phyloP scores from a whole-genome alignment of 257 asterid genomes.

The Ocimum tenuiflorum region DNA sequence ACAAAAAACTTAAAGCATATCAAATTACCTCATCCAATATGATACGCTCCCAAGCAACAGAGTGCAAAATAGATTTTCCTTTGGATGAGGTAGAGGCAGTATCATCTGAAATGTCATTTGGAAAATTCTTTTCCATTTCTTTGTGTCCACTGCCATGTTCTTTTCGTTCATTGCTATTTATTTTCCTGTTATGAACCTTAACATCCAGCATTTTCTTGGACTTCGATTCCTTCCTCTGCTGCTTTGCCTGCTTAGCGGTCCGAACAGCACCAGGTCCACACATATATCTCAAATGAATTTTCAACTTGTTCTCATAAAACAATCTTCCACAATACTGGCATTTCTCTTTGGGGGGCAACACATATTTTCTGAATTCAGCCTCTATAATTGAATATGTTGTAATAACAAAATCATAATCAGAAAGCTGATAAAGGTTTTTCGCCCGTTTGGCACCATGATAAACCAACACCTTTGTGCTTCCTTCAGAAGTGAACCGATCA shows the following conservation, averaged over 20 bases:
- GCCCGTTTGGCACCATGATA: constrained; percentile 87
- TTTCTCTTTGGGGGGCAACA: constrained; percentile 79
- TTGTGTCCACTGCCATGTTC: too few relatives aligned
- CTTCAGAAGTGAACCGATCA: constrained; percentile 70
- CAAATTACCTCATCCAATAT: constrained; percentile 75
- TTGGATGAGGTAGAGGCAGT: not conserved
- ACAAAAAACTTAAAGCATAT: not conserved
- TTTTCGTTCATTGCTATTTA: constrained; percentile 20
- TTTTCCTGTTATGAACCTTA: constrained; percentile 23
- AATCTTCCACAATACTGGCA: constrained; percentile 73
- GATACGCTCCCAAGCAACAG: constrained; percentile 73
- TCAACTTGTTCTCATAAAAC: constrained; percentile 44
- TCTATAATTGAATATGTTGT: constrained; percentile 86
- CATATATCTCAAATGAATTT: constrained; percentile 57
- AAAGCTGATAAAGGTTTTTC: constrained; percentile 43
- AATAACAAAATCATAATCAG: constrained; percentile 78
- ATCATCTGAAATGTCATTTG: too few relatives aligned
- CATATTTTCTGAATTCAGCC: constrained; percentile 70
- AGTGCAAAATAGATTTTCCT: constrained; percentile 64
- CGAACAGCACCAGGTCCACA: constrained; percentile 77
- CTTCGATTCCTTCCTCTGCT: constrained; percentile 50
- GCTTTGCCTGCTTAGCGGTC: constrained; percentile 78
- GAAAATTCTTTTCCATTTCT: too few relatives aligned
- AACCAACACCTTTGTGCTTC: constrained; percentile 68
- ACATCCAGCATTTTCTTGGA: constrained; percentile 27